Evolutionary conservation across 1,284 basidiomycete genomes (phyloP), one percentile per base, ranked within the genome.

Genomic region (Cryptococcus floricola): DNA sequence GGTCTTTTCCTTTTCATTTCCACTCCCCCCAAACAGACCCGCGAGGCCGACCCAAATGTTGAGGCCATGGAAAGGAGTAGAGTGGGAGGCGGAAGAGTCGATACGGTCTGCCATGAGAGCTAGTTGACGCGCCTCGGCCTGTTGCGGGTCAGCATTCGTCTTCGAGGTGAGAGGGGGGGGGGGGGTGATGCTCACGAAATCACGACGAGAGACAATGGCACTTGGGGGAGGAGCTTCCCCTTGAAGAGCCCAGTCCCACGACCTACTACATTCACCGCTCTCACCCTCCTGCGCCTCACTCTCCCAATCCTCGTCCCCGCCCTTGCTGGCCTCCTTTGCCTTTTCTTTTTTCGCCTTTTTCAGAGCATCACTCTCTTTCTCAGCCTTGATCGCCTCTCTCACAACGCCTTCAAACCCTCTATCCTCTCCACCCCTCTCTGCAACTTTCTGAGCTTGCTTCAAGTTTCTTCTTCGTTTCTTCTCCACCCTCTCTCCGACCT

Each of bases 181-280:
- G 16, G 28, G 16, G 43, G 19, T 37, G 12, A 39, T 7, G 69
- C 75, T 66, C 38, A 75, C 75, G 42, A 76, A 68, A 50, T 77
- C 77, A 43, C 77, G 51, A 43, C 77, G 51, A 9, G 65, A 68
- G 5, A 76, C 73, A 34, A 78, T 71, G 0, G 76, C 76, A 38
- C 66, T 70, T 0, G 77, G 76, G 1, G 77, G 77, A 4, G 77
- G 77, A 25, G 67, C 61, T 61, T 78, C 77, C n/a, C 70, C 74
- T 19, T 73, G 59, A 41, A 76, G 52, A 8, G 76, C 76, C 76
- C 76, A 78, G 2, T 58, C 56, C 73, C 74, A 77, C 9, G 62
- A 61, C 65, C 69, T 71, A 44, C 65, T 25, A 46, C 12, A 23
- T 18, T 57, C 47, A 52, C 51, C 54, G 44, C 56, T 58, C 31